Percentiles rank a stretch among this genome's conserved stretches.
phyloP scores from a whole-genome alignment of 139 green algal genomes.

The Haematococcus lacustris region DNA sequence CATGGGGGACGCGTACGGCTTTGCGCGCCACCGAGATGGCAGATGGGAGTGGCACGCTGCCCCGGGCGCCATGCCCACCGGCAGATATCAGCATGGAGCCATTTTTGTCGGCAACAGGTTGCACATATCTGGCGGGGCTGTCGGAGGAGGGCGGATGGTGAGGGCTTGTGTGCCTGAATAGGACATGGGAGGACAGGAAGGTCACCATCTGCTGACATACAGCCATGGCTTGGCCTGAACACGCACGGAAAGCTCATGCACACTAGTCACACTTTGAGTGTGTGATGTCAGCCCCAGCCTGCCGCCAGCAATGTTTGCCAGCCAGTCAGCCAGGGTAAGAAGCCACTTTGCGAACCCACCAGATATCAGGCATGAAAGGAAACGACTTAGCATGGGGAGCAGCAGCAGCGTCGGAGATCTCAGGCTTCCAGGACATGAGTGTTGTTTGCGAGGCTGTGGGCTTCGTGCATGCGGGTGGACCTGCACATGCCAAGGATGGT shows the following conservation, averaged over 20 bases:
- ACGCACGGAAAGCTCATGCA: background rate
- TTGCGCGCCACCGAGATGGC: slow-evolving; percentile 93
- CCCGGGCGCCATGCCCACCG: slow-evolving; percentile 82
- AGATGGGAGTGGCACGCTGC: slow-evolving; percentile 98
- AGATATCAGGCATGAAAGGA: background rate
- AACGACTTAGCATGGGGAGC: background rate
- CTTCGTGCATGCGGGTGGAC: background rate
- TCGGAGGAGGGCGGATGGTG: slow-evolving; percentile 90
- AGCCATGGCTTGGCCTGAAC: background rate
- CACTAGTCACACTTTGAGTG: background rate
- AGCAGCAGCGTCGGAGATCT: background rate
- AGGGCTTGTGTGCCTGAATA: no score
- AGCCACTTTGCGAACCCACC: background rate
- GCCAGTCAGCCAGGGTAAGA: background rate
- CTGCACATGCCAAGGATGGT: background rate
- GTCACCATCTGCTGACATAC: background rate
- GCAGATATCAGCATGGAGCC: slow-evolving; percentile 91
- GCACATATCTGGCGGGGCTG: slow-evolving; percentile 91
- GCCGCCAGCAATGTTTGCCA: background rate
- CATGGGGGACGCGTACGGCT: slow-evolving; percentile 87
- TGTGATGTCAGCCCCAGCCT: background rate
- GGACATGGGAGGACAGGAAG: no score
- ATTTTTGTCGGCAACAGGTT: slow-evolving; percentile 91
- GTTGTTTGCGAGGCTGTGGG: background rate
- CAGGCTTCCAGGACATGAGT: background rate